Conservation (phyloP, 495 filamentous ascomycete genomes). For the Lentithecium fluviatile region DNA sequence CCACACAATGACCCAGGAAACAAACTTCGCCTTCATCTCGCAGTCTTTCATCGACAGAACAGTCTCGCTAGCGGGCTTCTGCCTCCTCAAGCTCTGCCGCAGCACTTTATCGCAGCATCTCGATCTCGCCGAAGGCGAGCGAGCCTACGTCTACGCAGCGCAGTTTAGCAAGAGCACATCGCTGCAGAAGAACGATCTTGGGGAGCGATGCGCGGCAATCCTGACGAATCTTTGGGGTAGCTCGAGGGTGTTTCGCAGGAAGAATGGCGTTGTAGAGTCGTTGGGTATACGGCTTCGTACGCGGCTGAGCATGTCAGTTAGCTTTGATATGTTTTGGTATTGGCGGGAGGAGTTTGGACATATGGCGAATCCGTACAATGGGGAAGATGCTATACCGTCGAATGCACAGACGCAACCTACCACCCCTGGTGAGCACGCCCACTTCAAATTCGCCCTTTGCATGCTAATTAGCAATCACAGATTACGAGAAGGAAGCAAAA, state of each 20-base stretch:
- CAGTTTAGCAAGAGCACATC: slow-evolving; percentile 21
- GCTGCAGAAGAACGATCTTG: slow-evolving; percentile 19
- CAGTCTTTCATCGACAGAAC: slow-evolving; percentile 28
- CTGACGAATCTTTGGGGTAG: slow-evolving; percentile 30
- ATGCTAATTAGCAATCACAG: not conserved
- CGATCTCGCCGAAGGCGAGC: slow-evolving; percentile 18
- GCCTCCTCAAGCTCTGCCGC: slow-evolving; percentile 13
- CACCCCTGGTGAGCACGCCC: slow-evolving; percentile 21
- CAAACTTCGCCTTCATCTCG: slow-evolving; percentile 10
- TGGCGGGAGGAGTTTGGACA: slow-evolving; percentile 34
- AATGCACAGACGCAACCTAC: slow-evolving; percentile 10
- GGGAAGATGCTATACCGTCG: slow-evolving; percentile 6
- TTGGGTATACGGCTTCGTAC: slow-evolving; percentile 20
- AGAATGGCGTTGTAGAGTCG: slow-evolving; percentile 18
- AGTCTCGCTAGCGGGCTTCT: slow-evolving; percentile 16
- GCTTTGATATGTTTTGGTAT: slow-evolving; percentile 35
- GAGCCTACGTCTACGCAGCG: slow-evolving; percentile 24
- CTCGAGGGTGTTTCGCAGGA: slow-evolving; percentile 17
- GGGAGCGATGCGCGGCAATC: slow-evolving; percentile 8
- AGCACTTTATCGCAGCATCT: slow-evolving; percentile 23
- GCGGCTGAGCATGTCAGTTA: slow-evolving; percentile 28
- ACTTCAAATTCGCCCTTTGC: not conserved
- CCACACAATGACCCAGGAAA: slow-evolving; percentile 3
- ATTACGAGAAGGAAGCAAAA: slow-evolving; percentile 6
- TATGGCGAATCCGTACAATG: slow-evolving; percentile 24